A percentile compares a stretch with the other conserved stretches of the same genome.
These are phyloP conservation scores for Schizophyllum amplum DNA, from an alignment of 1,284 basidiomycete species.

Conservation along the genomic window DNA sequence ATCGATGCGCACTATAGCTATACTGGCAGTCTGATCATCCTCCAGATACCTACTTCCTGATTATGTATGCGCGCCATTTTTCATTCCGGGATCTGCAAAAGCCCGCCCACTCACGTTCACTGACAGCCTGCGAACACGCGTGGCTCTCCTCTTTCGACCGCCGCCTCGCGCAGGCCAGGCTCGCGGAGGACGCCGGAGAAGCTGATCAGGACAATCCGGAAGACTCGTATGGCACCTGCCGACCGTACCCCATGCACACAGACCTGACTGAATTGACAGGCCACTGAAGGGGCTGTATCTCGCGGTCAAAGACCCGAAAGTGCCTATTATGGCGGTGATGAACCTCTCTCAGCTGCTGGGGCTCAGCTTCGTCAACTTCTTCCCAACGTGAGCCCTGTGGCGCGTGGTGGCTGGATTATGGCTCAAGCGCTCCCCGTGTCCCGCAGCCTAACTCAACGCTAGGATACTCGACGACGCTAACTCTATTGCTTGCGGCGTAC, in stretches of 20 bases:
- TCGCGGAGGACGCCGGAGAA: constrained; percentile 72
- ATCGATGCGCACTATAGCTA: background rate
- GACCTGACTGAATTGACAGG: background rate
- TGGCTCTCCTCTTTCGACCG: constrained; percentile 50
- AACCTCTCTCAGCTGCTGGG: constrained; percentile 11
- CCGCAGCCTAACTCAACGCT: background rate
- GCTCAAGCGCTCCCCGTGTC: too few relatives aligned
- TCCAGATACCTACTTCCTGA: background rate
- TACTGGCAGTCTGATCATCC: background rate
- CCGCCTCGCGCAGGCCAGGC: constrained; percentile 59
- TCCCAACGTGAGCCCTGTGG: constrained; percentile 6
- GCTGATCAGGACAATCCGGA: constrained; percentile 49
- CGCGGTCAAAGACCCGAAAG: background rate
- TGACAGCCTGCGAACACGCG: constrained; percentile 59
- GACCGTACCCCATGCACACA: too few relatives aligned
- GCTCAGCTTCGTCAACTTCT: constrained; percentile 13
- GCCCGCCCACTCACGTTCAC: background rate
- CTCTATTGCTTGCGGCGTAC: constrained; percentile 35
- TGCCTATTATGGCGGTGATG: constrained; percentile 6
- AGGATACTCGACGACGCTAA: background rate
- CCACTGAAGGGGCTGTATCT: background rate
- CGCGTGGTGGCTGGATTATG: too few relatives aligned
- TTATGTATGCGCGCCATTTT: background rate
- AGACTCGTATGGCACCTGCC: constrained; percentile 51
- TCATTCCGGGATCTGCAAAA: constrained; percentile 1